Base-by-base conservation (phyloP, 169 alveolate species). In the Plasmodium cynomolgi region DNA sequence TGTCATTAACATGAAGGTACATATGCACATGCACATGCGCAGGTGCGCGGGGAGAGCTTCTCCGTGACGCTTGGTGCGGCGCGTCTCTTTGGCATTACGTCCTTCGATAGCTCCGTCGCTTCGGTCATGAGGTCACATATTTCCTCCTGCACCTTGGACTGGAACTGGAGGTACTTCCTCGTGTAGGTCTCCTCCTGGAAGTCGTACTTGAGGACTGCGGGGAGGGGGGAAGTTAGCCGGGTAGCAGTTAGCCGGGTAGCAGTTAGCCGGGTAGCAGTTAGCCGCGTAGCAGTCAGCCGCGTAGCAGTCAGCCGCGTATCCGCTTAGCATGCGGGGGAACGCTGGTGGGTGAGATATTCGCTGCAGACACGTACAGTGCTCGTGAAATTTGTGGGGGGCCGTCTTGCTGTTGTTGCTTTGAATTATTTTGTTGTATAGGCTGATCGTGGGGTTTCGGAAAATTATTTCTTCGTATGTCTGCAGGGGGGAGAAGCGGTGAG, bases 401-500 rank as follows among this genome's bases (percentile, higher is more conserved):
- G 92, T 54, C 31, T 58, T 95, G 83, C 94, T 96, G 31, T 84
- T 81, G 72, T 96, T 75, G 82, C 97, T 94, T 39, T 77, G 90
- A 33, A 95, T 50, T 56, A 96, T 95, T 47, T 91, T 83, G 58
- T 93, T 84, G 94, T 95, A 96, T 83, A 96, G 94, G 93, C 95
- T 88, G 41, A 93, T 81, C 29, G 96, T 73, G 56, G 97, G 97
- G 71, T 96, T 96, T 92, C 92, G 94, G 77, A 96, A 96, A 15
- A 96, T 92, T 8, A 96, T 93, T 72, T 96, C 97, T 92, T 96
- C 97, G 72, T 83, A 95, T 33, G 97, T 96, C 95, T 91, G 54
- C 56, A 37, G 58, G 56, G 8, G 47, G 0, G 5, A 5, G n/a
- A n/a, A n/a, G n/a, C n/a, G 37, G 13, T 41, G 50, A 41, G 7